Conservation (phyloP, 371 early-diverging fungal genomes). For the Apophysomyces sp. region DNA sequence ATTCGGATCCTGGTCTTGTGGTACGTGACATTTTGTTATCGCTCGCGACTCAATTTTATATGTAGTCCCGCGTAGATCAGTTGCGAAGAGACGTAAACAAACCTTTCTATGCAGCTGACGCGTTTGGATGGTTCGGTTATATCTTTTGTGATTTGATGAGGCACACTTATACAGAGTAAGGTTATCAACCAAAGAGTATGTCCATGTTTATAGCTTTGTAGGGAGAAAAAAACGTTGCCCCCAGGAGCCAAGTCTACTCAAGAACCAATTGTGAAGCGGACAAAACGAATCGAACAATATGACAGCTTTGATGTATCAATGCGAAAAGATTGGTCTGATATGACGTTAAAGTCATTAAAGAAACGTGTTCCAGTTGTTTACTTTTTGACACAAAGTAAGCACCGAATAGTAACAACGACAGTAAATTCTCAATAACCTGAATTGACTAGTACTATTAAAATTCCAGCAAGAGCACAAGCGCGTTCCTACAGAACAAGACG, state of each 20-base stretch:
- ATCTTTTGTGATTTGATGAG: conserved; percentile 77
- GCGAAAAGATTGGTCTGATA: conserved; percentile 29
- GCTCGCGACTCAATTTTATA: background rate
- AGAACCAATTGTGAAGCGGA: conserved; percentile 40
- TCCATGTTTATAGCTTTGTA: background rate
- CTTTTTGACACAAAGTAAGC: conserved; percentile 55
- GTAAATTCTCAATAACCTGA: background rate
- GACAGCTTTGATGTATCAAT: conserved; percentile 39
- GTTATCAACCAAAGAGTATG: background rate
- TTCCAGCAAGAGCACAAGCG: conserved; percentile 32
- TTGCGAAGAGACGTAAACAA: conserved; percentile 53
- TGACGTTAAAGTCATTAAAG: conserved; percentile 27
- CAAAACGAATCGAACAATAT: conserved; percentile 39
- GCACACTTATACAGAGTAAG: conserved; percentile 72
- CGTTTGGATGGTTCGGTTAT: conserved; percentile 80
- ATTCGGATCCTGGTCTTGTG: conserved; percentile 29
- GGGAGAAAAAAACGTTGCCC: conserved; percentile 14
- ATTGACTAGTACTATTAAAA: conserved; percentile 27
- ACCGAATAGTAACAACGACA: background rate
- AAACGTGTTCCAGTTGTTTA: conserved; percentile 48
- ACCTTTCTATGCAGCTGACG: conserved; percentile 68
- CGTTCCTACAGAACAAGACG: conserved; percentile 20
- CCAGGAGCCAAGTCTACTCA: conserved; percentile 21
- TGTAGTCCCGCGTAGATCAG: conserved; percentile 56
- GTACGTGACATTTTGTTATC: conserved; percentile 20